Base-by-base conservation (phyloP, 805 yeast species). In the Suhomyces kilbournensis region DNA sequence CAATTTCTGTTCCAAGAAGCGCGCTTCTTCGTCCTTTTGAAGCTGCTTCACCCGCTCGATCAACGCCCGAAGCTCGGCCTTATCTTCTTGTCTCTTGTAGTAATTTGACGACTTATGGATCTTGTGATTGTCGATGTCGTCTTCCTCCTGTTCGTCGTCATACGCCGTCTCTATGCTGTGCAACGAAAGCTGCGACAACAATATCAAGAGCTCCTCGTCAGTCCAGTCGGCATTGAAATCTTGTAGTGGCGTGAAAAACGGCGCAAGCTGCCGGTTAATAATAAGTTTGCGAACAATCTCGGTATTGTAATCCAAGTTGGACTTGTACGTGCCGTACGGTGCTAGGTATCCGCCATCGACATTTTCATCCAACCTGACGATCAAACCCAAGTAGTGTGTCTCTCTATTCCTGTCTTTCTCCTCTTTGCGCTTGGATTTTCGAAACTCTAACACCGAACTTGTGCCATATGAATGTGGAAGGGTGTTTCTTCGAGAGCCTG, bases 261-360 rank as follows among this genome's bases (percentile, higher is more conserved):
- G 98, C 0, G 97, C 91, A 39, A 93, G 62, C 59, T 78, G 80
- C 47, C 99, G 78, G 28, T 81, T 81, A 17, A 84, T 73, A 20
- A 93, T 87, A 39, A 88, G 72, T 15, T 73, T 79, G 49, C 88
- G 79, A n/a, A 94, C 97, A 3, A 86, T 74, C 14, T 80, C 80
- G 14, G 88, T 80, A 61, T 86, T 81, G 70, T 83, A 93, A 66
- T 89, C 96, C 50, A 86, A 67, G 59, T 84, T 85, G 46, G 87
- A 84, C 56, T 84, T 81, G 69, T 93, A 93, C 30, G 88, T 88
- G 1, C 97, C 97, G 69, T 81, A 89, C 0, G 98, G 97, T 1
- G 96, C 97, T 56, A 93, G 70, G 64, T 74, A 91, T 1, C 99
- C 99, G 17, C 99, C 99, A 70, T 94, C 98, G 14, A 93, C 96